Evolutionary conservation across 208 protist genomes (phyloP).

Genomic region (Acanthamoeba quina): DNA sequence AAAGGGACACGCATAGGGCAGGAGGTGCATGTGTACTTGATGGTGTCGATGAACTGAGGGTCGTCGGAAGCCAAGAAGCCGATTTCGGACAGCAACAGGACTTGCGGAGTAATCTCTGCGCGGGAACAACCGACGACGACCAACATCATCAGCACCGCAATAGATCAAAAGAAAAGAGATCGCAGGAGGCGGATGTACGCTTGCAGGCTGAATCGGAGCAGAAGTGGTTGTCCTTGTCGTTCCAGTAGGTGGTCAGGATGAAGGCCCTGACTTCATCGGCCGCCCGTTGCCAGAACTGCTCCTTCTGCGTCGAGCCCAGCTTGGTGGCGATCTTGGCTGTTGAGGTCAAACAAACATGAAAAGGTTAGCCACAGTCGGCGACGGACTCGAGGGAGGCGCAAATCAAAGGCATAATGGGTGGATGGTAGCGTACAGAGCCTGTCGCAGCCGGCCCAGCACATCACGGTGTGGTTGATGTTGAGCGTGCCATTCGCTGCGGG

Average conservation of each 20-base stretch:
- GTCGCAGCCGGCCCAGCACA: slow-evolving; percentile 86
- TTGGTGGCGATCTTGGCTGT: slow-evolving; percentile 80
- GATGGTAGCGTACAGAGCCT: slow-evolving; percentile 68
- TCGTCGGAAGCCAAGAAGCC: slow-evolving; percentile 80
- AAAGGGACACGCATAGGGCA: background rate
- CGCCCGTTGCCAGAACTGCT: slow-evolving; percentile 78
- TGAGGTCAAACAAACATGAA: background rate
- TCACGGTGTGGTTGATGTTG: slow-evolving; percentile 78
- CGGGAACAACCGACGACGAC: no score
- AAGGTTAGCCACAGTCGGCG: background rate
- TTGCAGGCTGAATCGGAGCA: background rate
- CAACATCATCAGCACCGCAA: background rate
- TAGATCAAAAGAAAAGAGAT: background rate
- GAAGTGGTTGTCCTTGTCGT: slow-evolving; percentile 80
- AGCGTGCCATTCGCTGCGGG: slow-evolving; percentile 15
- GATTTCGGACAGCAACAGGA: slow-evolving; percentile 81
- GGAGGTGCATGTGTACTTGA: slow-evolving; percentile 51
- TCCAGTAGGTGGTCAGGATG: slow-evolving; percentile 75
- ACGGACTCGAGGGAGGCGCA: background rate
- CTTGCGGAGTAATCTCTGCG: slow-evolving; percentile 32
- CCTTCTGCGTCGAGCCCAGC: slow-evolving; percentile 72
- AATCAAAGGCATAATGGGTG: no score
- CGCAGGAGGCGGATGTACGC: background rate
- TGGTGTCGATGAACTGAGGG: slow-evolving; percentile 78
- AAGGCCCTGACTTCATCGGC: slow-evolving; percentile 82